Percentiles rank a stretch among this genome's conserved stretches.
These are phyloP conservation scores for Kockiozyma suomiensis DNA, from an alignment of 805 yeast genomes.

Conservation along the genomic window DNA sequence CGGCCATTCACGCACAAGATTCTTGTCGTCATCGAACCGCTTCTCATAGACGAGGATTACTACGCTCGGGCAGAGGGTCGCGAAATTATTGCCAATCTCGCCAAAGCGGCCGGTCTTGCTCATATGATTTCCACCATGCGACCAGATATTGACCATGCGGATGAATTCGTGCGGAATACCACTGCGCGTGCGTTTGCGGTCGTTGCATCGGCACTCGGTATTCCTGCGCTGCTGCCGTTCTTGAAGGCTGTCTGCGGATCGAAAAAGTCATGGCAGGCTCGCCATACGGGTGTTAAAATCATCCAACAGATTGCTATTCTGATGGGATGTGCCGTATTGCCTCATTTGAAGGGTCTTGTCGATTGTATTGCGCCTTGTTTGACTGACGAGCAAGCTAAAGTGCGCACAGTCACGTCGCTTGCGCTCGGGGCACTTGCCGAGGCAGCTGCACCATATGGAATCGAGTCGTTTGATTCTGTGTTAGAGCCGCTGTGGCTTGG, in stretches of 20 bases:
- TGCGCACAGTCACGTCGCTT: slow-evolving; percentile 69
- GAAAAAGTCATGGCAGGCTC: slow-evolving; percentile 75
- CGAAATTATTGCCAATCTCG: slow-evolving; percentile 70
- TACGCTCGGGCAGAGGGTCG: slow-evolving; percentile 76
- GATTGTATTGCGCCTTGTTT: slow-evolving; percentile 61
- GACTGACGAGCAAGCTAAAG: slow-evolving; percentile 66
- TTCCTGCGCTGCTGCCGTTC: slow-evolving; percentile 73
- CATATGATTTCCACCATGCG: slow-evolving; percentile 77
- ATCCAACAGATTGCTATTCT: slow-evolving; percentile 74
- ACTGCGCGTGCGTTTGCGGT: slow-evolving; percentile 83
- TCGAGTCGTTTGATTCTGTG: slow-evolving; percentile 76
- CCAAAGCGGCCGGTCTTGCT: slow-evolving; percentile 81
- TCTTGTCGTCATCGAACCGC: slow-evolving; percentile 72
- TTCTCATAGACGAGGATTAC: slow-evolving; percentile 76
- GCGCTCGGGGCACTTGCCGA: slow-evolving; percentile 78
- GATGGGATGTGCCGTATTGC: slow-evolving; percentile 73
- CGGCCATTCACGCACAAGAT: slow-evolving; percentile 76
- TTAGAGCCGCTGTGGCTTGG: slow-evolving; percentile 84
- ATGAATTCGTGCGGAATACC: slow-evolving; percentile 75
- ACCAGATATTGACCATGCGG: slow-evolving; percentile 79
- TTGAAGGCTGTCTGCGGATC: slow-evolving; percentile 76
- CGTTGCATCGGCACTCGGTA: slow-evolving; percentile 77
- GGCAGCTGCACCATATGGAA: slow-evolving; percentile 83
- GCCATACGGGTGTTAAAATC: slow-evolving; percentile 78
- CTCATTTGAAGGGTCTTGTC: slow-evolving; percentile 68